Conservation (phyloP, 441 rosid genomes). For the Adansonia gregorii region DNA sequence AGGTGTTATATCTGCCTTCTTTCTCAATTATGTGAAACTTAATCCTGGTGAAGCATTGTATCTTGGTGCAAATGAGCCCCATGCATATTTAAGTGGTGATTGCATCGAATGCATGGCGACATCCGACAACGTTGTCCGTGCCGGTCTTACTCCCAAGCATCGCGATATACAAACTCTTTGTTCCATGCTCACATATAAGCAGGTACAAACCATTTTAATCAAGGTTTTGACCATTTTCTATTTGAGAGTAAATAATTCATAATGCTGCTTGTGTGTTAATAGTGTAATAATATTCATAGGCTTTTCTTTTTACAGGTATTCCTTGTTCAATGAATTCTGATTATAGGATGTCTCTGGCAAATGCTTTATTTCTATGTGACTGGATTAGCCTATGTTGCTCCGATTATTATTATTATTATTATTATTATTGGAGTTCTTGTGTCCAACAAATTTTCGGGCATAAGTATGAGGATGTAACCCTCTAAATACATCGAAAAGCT, state of each 20-base stretch:
- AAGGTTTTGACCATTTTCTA: not conserved
- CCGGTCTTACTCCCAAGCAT: conserved; percentile 79
- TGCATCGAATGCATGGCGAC: conserved; percentile 89
- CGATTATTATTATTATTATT: too few relatives aligned
- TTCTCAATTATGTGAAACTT: conserved; percentile 72
- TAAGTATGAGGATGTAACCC: too few relatives aligned
- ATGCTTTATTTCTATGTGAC: not conserved
- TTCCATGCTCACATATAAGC: conserved; percentile 82
- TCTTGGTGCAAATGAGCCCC: conserved; percentile 80
- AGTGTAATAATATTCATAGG: not conserved
- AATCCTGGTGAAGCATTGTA: conserved; percentile 80
- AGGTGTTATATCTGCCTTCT: conserved; percentile 72
- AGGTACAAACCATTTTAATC: conserved; percentile 40
- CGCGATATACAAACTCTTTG: conserved; percentile 70
- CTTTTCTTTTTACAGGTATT: not conserved
- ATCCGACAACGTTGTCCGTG: conserved; percentile 84
- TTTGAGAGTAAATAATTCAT: not conserved
- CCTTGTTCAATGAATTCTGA: not conserved
- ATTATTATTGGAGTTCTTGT: too few relatives aligned
- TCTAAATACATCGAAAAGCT: too few relatives aligned
- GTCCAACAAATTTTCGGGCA: too few relatives aligned
- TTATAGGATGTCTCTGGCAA: not conserved
- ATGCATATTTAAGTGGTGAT: conserved; percentile 76
- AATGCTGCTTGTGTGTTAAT: not conserved
- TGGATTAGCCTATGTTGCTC: not conserved